A percentile compares a stretch with the other conserved stretches of the same genome.
Conservation (phyloP, 306 rosid genomes). For the Phaseolus lunatus region DNA sequence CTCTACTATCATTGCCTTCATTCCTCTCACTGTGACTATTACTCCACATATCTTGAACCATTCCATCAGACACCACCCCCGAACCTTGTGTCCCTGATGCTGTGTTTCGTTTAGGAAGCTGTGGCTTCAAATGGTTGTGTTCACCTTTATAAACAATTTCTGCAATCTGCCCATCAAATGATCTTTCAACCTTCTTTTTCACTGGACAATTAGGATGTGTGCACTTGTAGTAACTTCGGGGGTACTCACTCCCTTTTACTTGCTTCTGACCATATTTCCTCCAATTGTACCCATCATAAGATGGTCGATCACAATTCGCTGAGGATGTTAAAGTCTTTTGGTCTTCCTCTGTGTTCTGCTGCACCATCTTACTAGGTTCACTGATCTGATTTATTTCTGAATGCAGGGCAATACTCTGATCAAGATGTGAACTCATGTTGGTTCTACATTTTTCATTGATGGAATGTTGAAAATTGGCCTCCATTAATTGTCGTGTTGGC, state of each 20-base stretch:
- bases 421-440: slow-evolving; percentile 49
- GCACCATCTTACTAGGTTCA: slow-evolving; percentile 53
- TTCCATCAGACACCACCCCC: slow-evolving; percentile 57
- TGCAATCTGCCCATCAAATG: slow-evolving; percentile 87
- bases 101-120: slow-evolving; percentile 69
- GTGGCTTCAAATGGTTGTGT: slow-evolving; percentile 90
- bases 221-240: slow-evolving; percentile 94
- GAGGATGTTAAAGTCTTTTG: slow-evolving; percentile 56
- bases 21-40: slow-evolving; percentile 58
- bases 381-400: slow-evolving; percentile 53
- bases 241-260: slow-evolving; percentile 96
- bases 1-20: slow-evolving; percentile 68
- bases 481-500: slow-evolving; percentile 52
- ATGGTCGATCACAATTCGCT: slow-evolving; percentile 68
- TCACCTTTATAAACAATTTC: slow-evolving; percentile 97
- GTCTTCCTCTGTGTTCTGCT: slow-evolving; percentile 63
- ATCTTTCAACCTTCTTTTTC: slow-evolving; percentile 96
- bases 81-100: slow-evolving; percentile 64
- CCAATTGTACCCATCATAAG: slow-evolving; percentile 97
- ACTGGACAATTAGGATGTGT: slow-evolving; percentile 92
- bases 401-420: slow-evolving; percentile 48
- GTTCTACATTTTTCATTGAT: slow-evolving; percentile 57
- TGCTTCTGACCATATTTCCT: slow-evolving; percentile 98
- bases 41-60: slow-evolving; percentile 59
- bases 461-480: slow-evolving; percentile 50